phyloP scores from a whole-genome alignment of 495 filamentous ascomycete species.

The Neurospora sp. region DNA sequence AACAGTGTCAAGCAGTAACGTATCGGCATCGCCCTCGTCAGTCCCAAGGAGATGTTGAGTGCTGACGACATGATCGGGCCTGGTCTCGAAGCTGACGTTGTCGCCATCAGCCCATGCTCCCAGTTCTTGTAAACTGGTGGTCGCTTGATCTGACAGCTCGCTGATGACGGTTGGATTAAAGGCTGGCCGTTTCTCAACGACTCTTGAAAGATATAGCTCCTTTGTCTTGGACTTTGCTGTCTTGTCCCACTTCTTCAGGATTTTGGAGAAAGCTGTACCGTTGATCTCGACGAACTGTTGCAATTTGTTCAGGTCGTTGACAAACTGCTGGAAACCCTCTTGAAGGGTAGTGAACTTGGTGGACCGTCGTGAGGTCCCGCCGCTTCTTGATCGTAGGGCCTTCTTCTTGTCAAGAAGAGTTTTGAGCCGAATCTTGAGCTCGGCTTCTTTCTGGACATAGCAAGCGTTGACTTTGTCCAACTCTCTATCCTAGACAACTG shows the following conservation, averaged over 20 bases:
- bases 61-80: constrained; percentile 45
- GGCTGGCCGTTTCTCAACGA: constrained; percentile 94
- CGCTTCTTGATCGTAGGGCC: constrained; percentile 66
- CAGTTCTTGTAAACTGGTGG: constrained; percentile 81
- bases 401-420: constrained; percentile 92
- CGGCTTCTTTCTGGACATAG: constrained; percentile 95
- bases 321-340: constrained; percentile 94
- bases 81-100: constrained; percentile 66
- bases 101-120: constrained; percentile 96
- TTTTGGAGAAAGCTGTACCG: constrained; percentile 94
- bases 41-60: constrained; percentile 53
- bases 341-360: constrained; percentile 88
- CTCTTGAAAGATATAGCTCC: constrained; percentile 88
- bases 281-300: constrained; percentile 99
- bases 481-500: constrained; percentile 69
- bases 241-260: constrained; percentile 99
- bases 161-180: constrained; percentile 96
- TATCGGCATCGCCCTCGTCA: constrained; percentile 80
- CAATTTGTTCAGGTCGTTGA: constrained; percentile 89
- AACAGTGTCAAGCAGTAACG: constrained; percentile 78
- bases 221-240: constrained; percentile 98
- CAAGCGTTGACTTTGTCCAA: constrained; percentile 97
- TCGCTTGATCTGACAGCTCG: constrained; percentile 91
- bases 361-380: constrained; percentile 68
- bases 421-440: constrained; percentile 88